Percentiles rank a stretch among this genome's conserved stretches.
Conservation (phyloP, 2,329 filamentous ascomycete genomes). For the Celoporthe dispersa region DNA sequence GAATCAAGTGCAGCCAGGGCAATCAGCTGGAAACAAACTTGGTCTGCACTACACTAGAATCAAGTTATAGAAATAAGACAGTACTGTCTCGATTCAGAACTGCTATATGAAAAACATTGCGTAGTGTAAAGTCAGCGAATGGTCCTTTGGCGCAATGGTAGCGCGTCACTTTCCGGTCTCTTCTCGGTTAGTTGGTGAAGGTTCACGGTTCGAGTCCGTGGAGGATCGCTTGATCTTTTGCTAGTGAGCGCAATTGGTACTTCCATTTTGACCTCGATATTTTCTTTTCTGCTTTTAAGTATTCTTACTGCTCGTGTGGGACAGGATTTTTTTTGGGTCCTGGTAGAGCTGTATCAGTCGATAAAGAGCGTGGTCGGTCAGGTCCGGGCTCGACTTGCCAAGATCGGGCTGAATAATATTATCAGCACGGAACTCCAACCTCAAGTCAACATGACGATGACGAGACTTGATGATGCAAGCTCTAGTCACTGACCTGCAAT, state of each 20-base stretch:
- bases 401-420: neutral
- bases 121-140: neutral
- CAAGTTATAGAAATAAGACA: too few species aligned
- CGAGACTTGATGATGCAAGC: neutral
- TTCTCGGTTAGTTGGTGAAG: slow-evolving; percentile 11
- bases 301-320: neutral
- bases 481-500: neutral
- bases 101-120: too few species aligned
- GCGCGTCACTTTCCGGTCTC: slow-evolving; percentile 17
- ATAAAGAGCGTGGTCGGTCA: neutral
- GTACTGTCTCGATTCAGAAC: too few species aligned
- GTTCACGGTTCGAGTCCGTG: slow-evolving; percentile 21
- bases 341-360: neutral
- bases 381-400: neutral
- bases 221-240: slow-evolving; percentile 10
- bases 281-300: neutral
- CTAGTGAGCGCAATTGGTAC: neutral
- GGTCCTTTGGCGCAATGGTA: slow-evolving; percentile 24
- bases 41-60: too few species aligned
- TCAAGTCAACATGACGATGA: neutral
- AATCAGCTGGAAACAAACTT: too few species aligned
- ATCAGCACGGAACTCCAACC: neutral
- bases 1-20: too few species aligned
- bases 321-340: neutral
- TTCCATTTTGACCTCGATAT: neutral